Evolutionary conservation across 2,329 filamentous ascomycete species (phyloP).

Genomic region (Alternaria viburni): DNA sequence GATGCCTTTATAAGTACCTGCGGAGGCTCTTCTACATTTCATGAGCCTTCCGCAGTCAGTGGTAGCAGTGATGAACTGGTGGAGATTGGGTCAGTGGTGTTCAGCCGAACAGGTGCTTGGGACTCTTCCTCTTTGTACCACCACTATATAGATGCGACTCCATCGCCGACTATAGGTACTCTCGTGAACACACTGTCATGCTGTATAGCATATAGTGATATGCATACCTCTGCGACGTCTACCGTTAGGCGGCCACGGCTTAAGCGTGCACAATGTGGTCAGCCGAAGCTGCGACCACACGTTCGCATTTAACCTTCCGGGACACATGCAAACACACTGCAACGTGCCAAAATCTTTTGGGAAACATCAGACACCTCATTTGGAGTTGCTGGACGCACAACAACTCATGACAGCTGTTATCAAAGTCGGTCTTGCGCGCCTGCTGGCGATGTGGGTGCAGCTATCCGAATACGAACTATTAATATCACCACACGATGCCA

Average conservation of each 20-base stretch:
- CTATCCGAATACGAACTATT: neutral
- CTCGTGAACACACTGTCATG: neutral
- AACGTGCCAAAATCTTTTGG: neutral
- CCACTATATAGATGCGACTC: neutral
- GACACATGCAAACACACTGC: neutral
- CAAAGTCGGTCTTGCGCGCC: neutral
- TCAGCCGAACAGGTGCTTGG: neutral
- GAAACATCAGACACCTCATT: neutral
- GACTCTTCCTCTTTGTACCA: neutral
- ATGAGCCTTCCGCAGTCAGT: neutral
- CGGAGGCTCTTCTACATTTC: neutral
- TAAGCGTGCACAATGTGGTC: neutral
- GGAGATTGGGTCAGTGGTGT: neutral
- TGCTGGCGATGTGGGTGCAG: neutral
- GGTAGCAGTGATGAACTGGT: neutral
- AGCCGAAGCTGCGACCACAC: neutral
- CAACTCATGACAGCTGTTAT: slow-evolving; percentile 2
- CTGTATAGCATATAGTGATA: neutral
- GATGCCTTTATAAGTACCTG: neutral
- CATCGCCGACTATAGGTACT: neutral
- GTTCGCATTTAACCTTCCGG: neutral
- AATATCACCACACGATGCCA: neutral
- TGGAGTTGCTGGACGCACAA: neutral
- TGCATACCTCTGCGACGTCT: neutral
- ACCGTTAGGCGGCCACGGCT: neutral